A percentile compares a stretch with the other conserved stretches of the same genome.
Conservation (phyloP, 345 rosid species). For the Syzygium oleosum region DNA sequence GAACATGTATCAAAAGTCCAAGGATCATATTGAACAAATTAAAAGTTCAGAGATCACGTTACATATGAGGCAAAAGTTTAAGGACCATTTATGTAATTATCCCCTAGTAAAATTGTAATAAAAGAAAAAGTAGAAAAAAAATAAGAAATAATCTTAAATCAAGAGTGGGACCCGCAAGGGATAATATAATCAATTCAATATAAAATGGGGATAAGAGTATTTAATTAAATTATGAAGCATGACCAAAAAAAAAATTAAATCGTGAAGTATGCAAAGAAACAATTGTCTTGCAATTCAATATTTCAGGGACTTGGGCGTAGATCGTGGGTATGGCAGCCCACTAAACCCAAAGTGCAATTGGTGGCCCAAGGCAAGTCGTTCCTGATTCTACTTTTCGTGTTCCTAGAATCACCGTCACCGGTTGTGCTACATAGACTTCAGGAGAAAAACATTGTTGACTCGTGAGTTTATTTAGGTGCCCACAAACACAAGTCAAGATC, state of each 20-base stretch:
- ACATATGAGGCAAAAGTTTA: too few species aligned
- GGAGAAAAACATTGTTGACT: background rate
- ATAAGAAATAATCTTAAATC: too few species aligned
- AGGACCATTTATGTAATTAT: too few species aligned
- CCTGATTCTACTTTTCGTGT: background rate
- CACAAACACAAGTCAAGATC: background rate
- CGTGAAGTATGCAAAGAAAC: background rate
- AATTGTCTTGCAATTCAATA: background rate
- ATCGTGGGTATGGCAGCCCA: background rate
- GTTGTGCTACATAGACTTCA: background rate
- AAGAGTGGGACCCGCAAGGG: too few species aligned
- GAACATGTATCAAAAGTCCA: too few species aligned
- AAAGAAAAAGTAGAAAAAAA: too few species aligned
- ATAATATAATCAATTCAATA: too few species aligned
- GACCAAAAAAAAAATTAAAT: background rate
- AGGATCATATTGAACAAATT: too few species aligned
- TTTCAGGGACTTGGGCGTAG: background rate
- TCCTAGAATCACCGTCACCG: background rate
- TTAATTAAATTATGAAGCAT: too few species aligned
- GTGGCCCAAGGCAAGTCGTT: background rate
- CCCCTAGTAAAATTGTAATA: too few species aligned
- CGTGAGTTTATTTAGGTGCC: background rate
- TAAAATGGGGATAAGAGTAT: too few species aligned
- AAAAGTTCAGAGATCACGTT: too few species aligned
- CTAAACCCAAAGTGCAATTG: background rate